Conservation (phyloP, 371 early-diverging fungal species). For the Encephalitozoon intestinalis region DNA sequence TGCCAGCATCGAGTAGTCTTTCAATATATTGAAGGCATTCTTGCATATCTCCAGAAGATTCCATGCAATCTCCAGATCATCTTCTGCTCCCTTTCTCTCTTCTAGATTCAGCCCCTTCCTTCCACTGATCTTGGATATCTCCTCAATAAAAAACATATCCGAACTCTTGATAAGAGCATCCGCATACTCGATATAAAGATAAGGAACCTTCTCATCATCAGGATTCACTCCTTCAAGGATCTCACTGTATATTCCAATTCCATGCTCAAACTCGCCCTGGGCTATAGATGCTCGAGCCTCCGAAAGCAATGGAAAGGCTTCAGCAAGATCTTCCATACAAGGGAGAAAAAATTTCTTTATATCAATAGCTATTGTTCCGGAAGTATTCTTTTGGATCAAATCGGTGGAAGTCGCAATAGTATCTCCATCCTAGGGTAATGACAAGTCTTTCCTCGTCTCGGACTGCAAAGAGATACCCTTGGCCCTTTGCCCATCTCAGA, state of each 20-base stretch:
- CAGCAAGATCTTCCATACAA: constrained; percentile 28
- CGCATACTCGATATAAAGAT: constrained; percentile 58
- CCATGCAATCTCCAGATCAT: constrained; percentile 59
- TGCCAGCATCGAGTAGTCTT: constrained; percentile 29
- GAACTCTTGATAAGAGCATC: constrained; percentile 44
- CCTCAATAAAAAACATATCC: constrained; percentile 25
- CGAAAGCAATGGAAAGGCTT: constrained; percentile 35
- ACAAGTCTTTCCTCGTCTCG: neutral
- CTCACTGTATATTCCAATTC: constrained; percentile 46
- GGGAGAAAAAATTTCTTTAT: constrained; percentile 11
- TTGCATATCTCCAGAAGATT: constrained; percentile 53
- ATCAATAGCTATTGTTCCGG: neutral
- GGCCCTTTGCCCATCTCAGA: neutral
- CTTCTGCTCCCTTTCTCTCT: constrained; percentile 42
- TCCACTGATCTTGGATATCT: constrained; percentile 2
- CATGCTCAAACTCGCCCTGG: constrained; percentile 48
- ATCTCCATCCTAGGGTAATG: neutral
- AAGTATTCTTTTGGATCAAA: neutral
- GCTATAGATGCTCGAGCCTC: constrained; percentile 33
- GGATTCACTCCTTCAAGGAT: constrained; percentile 41
- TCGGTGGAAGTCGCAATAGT: neutral
- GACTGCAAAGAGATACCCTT: neutral
- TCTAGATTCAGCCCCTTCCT: constrained; percentile 2
- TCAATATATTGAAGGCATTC: constrained; percentile 32
- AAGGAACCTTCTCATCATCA: constrained; percentile 21